Percentiles rank a stretch among this genome's conserved stretches.
phyloP scores from a whole-genome alignment of 2,329 filamentous ascomycete genomes.

The Sporothrix brasiliensis region DNA sequence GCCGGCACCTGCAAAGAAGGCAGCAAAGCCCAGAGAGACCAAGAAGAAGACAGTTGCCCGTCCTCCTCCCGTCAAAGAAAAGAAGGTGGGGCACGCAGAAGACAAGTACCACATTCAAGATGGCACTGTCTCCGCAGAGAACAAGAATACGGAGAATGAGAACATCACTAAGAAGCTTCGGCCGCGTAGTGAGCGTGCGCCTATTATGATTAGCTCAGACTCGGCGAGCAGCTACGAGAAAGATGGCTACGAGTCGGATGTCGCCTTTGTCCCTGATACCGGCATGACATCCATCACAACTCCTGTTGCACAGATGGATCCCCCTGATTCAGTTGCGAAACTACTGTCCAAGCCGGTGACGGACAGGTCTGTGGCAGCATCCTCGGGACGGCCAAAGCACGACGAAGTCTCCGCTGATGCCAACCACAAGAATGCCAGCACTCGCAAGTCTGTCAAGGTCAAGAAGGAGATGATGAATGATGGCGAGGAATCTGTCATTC shows the following conservation, averaged over 20 bases:
- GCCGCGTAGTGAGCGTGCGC: constrained; percentile 17
- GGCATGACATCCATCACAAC: constrained; percentile 20
- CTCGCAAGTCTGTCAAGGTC: neutral
- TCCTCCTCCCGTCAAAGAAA: neutral
- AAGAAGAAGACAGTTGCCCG: constrained; percentile 12
- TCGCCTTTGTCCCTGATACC: neutral
- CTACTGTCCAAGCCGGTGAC: neutral
- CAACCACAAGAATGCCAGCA: neutral
- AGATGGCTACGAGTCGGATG: neutral
- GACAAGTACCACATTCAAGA: constrained; percentile 5
- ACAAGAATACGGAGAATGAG: neutral
- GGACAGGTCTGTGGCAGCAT: neutral
- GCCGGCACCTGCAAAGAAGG: neutral
- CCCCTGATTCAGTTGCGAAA: neutral
- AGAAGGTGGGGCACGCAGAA: neutral
- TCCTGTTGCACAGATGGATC: neutral
- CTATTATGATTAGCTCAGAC: constrained; percentile 33
- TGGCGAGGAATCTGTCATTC: neutral
- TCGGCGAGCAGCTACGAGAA: constrained; percentile 13
- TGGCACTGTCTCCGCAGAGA: neutral
- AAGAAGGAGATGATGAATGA: neutral
- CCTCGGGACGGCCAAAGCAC: neutral
- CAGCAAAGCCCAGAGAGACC: constrained; percentile 15
- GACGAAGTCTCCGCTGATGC: neutral
- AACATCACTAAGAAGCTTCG: constrained; percentile 28